These are phyloP conservation scores for Magnolia changhungtana DNA, from an alignment of 164 flowering plant species.

Conservation along the genomic window DNA sequence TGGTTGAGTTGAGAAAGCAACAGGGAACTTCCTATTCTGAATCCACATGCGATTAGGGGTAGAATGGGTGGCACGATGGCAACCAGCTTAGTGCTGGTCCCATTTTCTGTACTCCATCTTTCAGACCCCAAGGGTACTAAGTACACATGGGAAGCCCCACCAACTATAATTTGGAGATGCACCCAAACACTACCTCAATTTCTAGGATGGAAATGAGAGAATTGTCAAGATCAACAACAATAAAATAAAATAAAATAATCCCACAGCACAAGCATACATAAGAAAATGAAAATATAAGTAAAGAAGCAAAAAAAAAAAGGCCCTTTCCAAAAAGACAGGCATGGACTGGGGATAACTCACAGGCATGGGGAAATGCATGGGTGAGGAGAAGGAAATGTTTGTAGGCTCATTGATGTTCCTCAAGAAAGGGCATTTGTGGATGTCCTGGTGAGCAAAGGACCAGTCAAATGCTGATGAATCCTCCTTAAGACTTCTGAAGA, in stretches of 20 bases:
- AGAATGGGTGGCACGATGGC: neutral
- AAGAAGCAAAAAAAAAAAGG: neutral
- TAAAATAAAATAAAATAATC: neutral
- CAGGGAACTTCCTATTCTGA: neutral
- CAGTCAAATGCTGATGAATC: slow-evolving; percentile 22
- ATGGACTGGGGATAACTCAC: slow-evolving; percentile 30
- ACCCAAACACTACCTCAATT: neutral
- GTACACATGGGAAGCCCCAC: neutral
- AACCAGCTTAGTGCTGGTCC: neutral
- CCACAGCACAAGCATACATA: neutral
- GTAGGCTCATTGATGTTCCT: slow-evolving; percentile 75
- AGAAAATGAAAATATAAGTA: neutral
- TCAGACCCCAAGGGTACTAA: neutral
- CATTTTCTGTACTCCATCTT: neutral
- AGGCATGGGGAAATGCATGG: slow-evolving; percentile 34
- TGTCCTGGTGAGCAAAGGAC: slow-evolving; percentile 35
- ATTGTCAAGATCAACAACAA: neutral
- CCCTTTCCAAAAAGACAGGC: neutral
- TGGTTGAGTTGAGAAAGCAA: neutral
- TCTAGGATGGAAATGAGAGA: neutral
- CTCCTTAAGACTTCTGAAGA: slow-evolving; percentile 16
- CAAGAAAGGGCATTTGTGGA: slow-evolving; percentile 68
- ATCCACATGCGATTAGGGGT: neutral
- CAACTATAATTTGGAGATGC: neutral
- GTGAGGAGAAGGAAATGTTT: slow-evolving; percentile 53